These are phyloP conservation scores for Exophiala dermatitidis DNA, from an alignment of 2,329 filamentous ascomycete species.

Conservation along the genomic window DNA sequence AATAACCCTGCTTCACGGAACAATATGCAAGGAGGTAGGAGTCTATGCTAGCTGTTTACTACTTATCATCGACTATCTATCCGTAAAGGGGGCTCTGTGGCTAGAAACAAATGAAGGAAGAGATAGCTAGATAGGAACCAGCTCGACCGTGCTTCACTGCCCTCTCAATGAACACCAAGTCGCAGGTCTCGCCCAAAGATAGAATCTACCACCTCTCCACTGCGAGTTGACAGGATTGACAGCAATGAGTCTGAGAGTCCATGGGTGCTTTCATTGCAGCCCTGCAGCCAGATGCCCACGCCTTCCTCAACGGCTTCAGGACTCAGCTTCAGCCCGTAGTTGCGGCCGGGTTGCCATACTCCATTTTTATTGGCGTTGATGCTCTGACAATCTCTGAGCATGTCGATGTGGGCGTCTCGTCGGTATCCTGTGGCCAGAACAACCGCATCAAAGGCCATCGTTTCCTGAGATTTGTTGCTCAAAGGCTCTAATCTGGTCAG, in stretches of 20 bases:
- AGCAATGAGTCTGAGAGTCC: constrained; percentile 78
- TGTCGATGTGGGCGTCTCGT: constrained; percentile 67
- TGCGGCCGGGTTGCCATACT: constrained; percentile 61
- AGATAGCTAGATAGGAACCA: not conserved
- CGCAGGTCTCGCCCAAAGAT: constrained; percentile 51
- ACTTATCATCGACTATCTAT: not conserved
- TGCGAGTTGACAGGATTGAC: constrained; percentile 67
- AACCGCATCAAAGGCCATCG: constrained; percentile 68
- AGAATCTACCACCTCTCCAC: constrained; percentile 68
- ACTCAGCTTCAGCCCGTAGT: constrained; percentile 71
- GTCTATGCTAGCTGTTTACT: not conserved
- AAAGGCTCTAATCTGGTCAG: constrained; percentile 46
- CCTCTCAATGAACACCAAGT: constrained; percentile 9
- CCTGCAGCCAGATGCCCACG: constrained; percentile 84
- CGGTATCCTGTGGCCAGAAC: constrained; percentile 84
- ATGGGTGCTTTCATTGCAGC: constrained; percentile 87
- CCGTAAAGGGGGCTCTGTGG: not conserved
- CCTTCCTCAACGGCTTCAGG: constrained; percentile 60
- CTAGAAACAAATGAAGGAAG: too few species aligned
- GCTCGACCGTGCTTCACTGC: not conserved
- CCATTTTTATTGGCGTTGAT: constrained; percentile 38
- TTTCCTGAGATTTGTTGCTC: constrained; percentile 44
- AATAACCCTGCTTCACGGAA: too few species aligned
- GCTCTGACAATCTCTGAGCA: constrained; percentile 48
- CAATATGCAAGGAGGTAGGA: too few species aligned